A percentile compares a stretch with the other conserved stretches of the same genome.
phyloP scores from a whole-genome alignment of 176 grass and related monocot genomes.

The Aegilops speltoides region DNA sequence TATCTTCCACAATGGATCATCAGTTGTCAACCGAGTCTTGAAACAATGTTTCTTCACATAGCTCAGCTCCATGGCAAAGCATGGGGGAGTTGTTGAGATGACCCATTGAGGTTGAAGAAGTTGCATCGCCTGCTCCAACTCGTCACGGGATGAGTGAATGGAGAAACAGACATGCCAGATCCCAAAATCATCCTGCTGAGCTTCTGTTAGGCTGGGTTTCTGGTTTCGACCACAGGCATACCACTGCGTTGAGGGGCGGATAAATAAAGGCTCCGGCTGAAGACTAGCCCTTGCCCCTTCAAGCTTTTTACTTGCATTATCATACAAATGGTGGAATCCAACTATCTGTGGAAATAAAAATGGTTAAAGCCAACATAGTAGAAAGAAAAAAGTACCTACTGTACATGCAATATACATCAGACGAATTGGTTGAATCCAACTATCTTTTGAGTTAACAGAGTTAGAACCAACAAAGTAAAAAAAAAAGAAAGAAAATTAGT shows the following conservation, averaged over 20 bases:
- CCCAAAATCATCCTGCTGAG: constrained; percentile 65
- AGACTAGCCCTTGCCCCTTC: constrained; percentile 48
- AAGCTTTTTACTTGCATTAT: constrained; percentile 56
- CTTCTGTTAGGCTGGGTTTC: constrained; percentile 62
- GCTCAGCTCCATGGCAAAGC: constrained; percentile 72
- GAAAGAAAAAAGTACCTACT: neutral
- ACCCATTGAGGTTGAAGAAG: constrained; percentile 88
- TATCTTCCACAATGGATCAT: constrained; percentile 81
- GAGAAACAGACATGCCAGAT: constrained; percentile 91
- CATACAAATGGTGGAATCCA: constrained; percentile 56
- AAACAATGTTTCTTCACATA: constrained; percentile 87
- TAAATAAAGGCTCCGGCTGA: constrained; percentile 73
- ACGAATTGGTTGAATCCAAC: constrained; percentile 48
- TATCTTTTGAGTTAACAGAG: constrained; percentile 37
- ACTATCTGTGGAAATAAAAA: constrained; percentile 48
- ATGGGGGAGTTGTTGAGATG: constrained; percentile 81
- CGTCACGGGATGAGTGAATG: constrained; percentile 82
- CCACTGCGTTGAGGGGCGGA: constrained; percentile 83
- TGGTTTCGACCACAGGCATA: constrained; percentile 51
- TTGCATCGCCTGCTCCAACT: constrained; percentile 73
- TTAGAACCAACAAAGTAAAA: neutral
- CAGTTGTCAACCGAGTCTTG: constrained; percentile 59
- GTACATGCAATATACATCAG: neutral
- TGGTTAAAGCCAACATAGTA: neutral
- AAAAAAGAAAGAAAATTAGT: neutral